Evolutionary conservation across 306 rosid species (phyloP).

Genomic region (Luffa acutangula): DNA sequence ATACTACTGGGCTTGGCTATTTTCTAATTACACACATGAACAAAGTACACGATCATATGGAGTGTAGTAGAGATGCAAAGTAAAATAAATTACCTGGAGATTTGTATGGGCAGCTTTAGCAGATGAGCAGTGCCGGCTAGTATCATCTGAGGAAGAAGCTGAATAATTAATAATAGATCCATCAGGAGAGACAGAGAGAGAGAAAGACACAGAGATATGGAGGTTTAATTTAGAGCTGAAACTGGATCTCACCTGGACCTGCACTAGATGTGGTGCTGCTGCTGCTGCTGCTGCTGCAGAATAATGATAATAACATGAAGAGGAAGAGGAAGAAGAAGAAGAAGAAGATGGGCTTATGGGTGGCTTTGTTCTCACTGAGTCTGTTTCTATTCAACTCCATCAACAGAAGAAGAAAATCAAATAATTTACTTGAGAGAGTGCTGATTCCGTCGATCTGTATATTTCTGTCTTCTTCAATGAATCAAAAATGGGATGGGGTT

Average conservation of each 20-base stretch:
- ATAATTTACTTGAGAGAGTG: background rate
- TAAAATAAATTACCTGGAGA: conserved; percentile 21
- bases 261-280: conserved; percentile 1
- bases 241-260: background rate
- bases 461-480: no score
- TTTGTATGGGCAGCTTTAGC: conserved; percentile 36
- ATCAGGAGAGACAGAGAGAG: background rate
- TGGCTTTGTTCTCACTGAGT: background rate
- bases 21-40: no score
- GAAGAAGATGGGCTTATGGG: background rate
- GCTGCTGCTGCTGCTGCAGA: conserved; percentile 30
- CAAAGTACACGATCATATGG: no score
- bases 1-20: no score
- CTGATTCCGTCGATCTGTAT: background rate
- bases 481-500: no score
- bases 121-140: conserved; percentile 19
- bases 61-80: no score
- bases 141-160: conserved; percentile 32
- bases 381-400: conserved; percentile 59
- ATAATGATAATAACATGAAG: conserved; percentile 17
- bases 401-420: conserved; percentile 9
- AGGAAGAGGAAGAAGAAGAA: background rate
- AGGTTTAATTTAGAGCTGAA: no score
- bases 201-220: no score
- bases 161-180: background rate